These are phyloP conservation scores for Carex parvula DNA, from an alignment of 176 grass and related monocot species.

Conservation along the genomic window DNA sequence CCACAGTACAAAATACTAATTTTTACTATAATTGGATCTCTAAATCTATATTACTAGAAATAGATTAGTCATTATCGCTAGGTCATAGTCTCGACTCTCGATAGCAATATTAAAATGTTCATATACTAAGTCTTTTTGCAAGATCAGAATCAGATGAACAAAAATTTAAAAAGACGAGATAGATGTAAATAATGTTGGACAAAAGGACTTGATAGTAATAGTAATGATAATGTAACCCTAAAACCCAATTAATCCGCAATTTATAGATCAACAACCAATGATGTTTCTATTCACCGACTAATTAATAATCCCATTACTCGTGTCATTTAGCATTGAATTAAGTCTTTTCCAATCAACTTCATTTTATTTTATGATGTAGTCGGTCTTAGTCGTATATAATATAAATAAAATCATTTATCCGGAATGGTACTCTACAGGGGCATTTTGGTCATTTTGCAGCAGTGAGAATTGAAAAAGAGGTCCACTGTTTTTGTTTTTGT, in stretches of 20 bases:
- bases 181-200: not conserved
- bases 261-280: not conserved
- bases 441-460: not conserved
- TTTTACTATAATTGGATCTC: too few relatives aligned
- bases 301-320: not conserved
- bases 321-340: not conserved
- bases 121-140: too few relatives aligned
- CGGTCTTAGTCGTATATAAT: too few relatives aligned
- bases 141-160: too few relatives aligned
- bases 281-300: not conserved
- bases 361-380: not conserved
- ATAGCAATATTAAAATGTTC: too few relatives aligned
- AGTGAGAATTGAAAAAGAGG: not conserved
- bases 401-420: too few relatives aligned
- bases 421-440: not conserved
- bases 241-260: not conserved
- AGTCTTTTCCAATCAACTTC: not conserved
- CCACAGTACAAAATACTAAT: too few relatives aligned
- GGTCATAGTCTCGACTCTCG: too few relatives aligned
- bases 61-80: too few relatives aligned
- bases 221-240: not conserved
- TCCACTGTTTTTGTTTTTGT: constrained; percentile 1
- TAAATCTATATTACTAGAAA: too few relatives aligned
- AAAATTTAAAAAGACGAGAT: too few relatives aligned
- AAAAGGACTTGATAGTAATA: not conserved